phyloP scores from a whole-genome alignment of 805 yeast species.

The Debaryomyces castellii region DNA sequence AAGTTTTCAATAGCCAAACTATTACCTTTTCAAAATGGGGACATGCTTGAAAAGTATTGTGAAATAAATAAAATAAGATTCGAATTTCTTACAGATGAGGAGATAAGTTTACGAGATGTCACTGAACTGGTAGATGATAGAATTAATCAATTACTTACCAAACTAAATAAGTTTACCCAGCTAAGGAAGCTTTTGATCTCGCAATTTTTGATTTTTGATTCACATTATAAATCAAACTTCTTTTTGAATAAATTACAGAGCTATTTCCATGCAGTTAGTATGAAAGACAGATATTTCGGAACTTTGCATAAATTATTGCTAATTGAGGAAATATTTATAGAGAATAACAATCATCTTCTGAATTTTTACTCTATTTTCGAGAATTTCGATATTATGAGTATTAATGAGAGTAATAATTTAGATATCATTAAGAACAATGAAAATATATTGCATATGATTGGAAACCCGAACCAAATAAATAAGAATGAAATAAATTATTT shows the following conservation, averaged over 20 bases:
- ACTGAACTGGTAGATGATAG: constrained; percentile 2
- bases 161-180: constrained; percentile 31
- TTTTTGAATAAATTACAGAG: constrained; percentile 29
- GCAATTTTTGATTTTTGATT: constrained; percentile 37
- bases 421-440: constrained; percentile 12
- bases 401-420: not conserved
- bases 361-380: constrained; percentile 25
- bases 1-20: constrained; percentile 26
- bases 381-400: constrained; percentile 18
- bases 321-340: constrained; percentile 18
- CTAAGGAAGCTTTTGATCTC: constrained; percentile 37
- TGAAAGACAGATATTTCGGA: constrained; percentile 4
- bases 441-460: constrained; percentile 12
- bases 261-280: constrained; percentile 12
- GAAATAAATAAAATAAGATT: constrained; percentile 34
- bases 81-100: not conserved
- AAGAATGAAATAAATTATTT: constrained; percentile 6
- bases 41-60: constrained; percentile 38
- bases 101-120: not conserved
- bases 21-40: constrained; percentile 36
- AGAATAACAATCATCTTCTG: constrained; percentile 21
- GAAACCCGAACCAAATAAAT: not conserved
- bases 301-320: constrained; percentile 16
- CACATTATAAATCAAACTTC: constrained; percentile 26
- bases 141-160: constrained; percentile 15